phyloP scores from a whole-genome alignment of 345 rosid species.

The Psidium friedrichsthalianum region DNA sequence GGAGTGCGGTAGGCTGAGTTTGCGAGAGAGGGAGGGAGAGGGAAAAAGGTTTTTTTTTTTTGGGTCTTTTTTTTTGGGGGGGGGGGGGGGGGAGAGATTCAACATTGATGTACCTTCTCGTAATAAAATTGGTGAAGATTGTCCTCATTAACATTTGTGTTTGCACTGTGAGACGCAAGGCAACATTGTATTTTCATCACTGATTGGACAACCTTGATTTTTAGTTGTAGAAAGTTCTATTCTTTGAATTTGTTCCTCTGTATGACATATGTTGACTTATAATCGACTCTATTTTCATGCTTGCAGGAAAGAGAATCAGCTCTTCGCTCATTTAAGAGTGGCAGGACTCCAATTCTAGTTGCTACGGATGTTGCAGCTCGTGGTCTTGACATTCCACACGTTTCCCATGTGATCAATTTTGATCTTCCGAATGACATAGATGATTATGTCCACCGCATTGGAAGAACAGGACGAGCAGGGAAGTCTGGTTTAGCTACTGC shows the following conservation, averaged over 20 bases:
- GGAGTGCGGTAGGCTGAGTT: not conserved
- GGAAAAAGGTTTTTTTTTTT: too few relatives aligned
- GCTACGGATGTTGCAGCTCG: conserved; percentile 97
- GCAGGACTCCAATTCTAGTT: conserved; percentile 82
- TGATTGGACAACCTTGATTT: not conserved
- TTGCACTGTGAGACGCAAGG: not conserved
- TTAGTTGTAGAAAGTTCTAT: not conserved
- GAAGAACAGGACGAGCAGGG: conserved; percentile 98
- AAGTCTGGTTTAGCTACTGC: conserved; percentile 90
- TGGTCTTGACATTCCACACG: conserved; percentile 95
- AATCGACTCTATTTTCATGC: not conserved
- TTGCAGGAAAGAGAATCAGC: conserved; percentile 93
- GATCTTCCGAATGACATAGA: conserved; percentile 96
- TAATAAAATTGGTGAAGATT: not conserved
- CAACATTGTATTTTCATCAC: not conserved
- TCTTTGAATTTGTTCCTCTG: not conserved
- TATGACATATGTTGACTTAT: not conserved
- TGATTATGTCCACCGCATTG: conserved; percentile 95
- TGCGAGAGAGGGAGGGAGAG: not conserved
- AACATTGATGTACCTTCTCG: not conserved
- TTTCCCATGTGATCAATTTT: conserved; percentile 89
- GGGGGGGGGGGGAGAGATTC: not conserved
- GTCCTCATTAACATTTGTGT: not conserved
- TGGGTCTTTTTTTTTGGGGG: too few relatives aligned
- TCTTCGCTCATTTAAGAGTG: conserved; percentile 73